Base-by-base conservation (phyloP, 768 basidiomycete genomes). In the Serendipita vermifera region DNA sequence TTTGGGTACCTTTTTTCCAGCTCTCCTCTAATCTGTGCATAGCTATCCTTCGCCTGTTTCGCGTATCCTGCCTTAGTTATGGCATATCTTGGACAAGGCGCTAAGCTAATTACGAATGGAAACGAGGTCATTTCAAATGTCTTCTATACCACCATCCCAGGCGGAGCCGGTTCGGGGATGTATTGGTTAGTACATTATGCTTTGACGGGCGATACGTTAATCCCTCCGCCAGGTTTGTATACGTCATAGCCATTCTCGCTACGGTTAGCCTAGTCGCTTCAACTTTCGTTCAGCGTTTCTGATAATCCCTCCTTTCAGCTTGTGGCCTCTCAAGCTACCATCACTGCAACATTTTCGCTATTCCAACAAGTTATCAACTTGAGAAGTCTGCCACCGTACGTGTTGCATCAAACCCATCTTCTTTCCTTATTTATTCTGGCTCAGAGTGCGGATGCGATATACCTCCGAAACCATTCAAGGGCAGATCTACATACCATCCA, bases 61-160 rank as follows among this genome's bases (percentile, higher is more conserved):
- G 79, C 78, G 1, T 84, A 81, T 62, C 82, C 82, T 0, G 73
- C 75, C 14, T 69, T 86, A 33, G 58, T 81, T 1, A 70, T 86
- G 0, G 77, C 80, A 4, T 86, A 86, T 62, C 76, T 86, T 15
- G 84, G 83, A 1, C 83, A 86, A 67, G 83, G 83, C 13, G 78
- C 83, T 9, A 71, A 75, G 2, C 67, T 86, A 33, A 77, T 84
- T 58, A 55, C 60, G 2, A 73, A 80, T 56, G 77, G 78, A 3
- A 73, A 73, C 24, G 60, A 39, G 0, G 74, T 82, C 17, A 61
- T 85, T 3, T 11, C 60, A 0, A 80, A 81, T 59, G 67, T 83
- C 2, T 85, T 86, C 64, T 85, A 83, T 68, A 68, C 69, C 0
- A 72, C 78, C 2, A 84, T 86, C 41, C 83, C 83, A 0, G 83